Conservation (phyloP, 495 filamentous ascomycete species). For the Xylaria intraflava region DNA sequence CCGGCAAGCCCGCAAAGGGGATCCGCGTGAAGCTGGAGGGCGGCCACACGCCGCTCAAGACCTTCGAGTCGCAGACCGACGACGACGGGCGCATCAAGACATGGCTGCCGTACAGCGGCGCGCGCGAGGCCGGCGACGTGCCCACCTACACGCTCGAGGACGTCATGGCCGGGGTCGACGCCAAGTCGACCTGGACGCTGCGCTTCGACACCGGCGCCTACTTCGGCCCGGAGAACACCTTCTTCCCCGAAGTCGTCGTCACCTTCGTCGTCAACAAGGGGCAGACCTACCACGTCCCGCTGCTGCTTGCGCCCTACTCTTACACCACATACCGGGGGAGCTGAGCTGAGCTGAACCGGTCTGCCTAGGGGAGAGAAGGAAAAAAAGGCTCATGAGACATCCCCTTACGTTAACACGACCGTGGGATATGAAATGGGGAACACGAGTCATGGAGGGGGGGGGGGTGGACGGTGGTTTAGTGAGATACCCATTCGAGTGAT, state of each 20-base stretch:
- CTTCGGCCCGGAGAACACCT: slow-evolving; percentile 68
- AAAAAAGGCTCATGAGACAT: too few species aligned
- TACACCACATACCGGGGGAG: slow-evolving; percentile 91
- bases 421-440: too few species aligned
- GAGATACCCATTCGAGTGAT: too few species aligned
- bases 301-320: slow-evolving; percentile 81
- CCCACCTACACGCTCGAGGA: slow-evolving; percentile 46
- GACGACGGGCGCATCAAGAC: slow-evolving; percentile 76
- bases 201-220: slow-evolving; percentile 72
- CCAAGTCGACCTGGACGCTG: slow-evolving; percentile 54
- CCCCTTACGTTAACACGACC: too few species aligned
- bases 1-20: slow-evolving; percentile 60
- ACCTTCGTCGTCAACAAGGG: slow-evolving; percentile 67
- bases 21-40: slow-evolving; percentile 74
- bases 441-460: too few species aligned
- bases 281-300: slow-evolving; percentile 86
- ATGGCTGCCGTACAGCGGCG: slow-evolving; percentile 57
- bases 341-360: too few species aligned
- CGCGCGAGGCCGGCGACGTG: slow-evolving; percentile 40
- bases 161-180: slow-evolving; percentile 34
- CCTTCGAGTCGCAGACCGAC: slow-evolving; percentile 63
- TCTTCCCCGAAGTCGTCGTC: slow-evolving; percentile 88
- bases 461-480: too few species aligned
- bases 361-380: too few species aligned
- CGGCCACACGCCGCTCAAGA: slow-evolving; percentile 54